phyloP scores from a whole-genome alignment of 495 filamentous ascomycete genomes.

The Trichocladium uniseriatum region DNA sequence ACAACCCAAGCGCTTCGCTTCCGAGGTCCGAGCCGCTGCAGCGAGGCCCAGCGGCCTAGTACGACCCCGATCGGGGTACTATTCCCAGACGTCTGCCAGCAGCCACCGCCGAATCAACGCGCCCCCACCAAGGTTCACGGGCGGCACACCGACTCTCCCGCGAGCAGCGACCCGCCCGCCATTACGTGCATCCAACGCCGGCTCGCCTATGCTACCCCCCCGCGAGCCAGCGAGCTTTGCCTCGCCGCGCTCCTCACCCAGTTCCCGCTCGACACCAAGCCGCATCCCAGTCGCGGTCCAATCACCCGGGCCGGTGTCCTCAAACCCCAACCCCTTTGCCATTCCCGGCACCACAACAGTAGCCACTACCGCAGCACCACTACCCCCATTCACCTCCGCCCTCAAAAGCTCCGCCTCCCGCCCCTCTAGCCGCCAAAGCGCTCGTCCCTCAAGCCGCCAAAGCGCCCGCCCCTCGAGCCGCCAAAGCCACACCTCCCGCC shows the following conservation, averaged over 20 bases:
- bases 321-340: conserved; percentile 22
- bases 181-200: conserved; percentile 36
- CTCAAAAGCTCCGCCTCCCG: conserved; percentile 12
- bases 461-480: conserved; percentile 17
- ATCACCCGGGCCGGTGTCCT: not conserved
- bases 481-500: conserved; percentile 9
- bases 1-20: conserved; percentile 11
- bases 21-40: conserved; percentile 9
- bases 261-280: conserved; percentile 22
- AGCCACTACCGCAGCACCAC: not conserved
- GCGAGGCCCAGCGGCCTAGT: conserved; percentile 6
- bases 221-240: conserved; percentile 47
- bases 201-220: conserved; percentile 32
- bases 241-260: conserved; percentile 32
- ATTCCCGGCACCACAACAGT: conserved; percentile 1
- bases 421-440: conserved; percentile 18
- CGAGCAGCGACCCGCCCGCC: conserved; percentile 21
- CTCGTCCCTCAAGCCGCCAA: conserved; percentile 11
- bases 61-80: conserved; percentile 13
- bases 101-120: conserved; percentile 29
- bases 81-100: conserved; percentile 15
- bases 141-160: conserved; percentile 11
- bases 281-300: conserved; percentile 29
- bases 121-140: conserved; percentile 30
- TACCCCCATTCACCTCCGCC: conserved; percentile 7